Evolutionary conservation across 2,329 filamentous ascomycete genomes (phyloP).

Genomic region (Bipolaris bicolor): DNA sequence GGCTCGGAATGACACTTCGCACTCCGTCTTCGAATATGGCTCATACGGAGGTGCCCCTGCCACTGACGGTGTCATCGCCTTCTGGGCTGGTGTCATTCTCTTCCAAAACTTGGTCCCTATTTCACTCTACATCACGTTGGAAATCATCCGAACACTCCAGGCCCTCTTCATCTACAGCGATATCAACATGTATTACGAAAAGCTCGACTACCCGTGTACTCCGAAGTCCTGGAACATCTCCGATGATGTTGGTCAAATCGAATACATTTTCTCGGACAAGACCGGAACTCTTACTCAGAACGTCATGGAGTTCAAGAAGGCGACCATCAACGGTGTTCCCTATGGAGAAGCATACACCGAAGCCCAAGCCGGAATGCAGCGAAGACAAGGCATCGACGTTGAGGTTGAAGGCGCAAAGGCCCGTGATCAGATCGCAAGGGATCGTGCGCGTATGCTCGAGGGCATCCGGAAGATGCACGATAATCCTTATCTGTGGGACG

Average conservation of each 20-base stretch:
- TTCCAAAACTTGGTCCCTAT: slow-evolving; percentile 99
- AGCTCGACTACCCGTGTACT: slow-evolving; percentile 90
- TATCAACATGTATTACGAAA: slow-evolving; percentile 94
- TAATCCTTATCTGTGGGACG: slow-evolving; percentile 89
- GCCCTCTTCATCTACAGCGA: slow-evolving; percentile 98
- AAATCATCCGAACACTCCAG: slow-evolving; percentile 91
- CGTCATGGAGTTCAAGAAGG: slow-evolving; percentile 99
- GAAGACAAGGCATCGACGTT: slow-evolving; percentile 84
- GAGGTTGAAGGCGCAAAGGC: slow-evolving; percentile 78
- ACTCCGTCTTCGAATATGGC: slow-evolving; percentile 83
- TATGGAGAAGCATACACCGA: slow-evolving; percentile 99
- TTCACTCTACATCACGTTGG: slow-evolving; percentile 94
- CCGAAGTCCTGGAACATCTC: slow-evolving; percentile 99
- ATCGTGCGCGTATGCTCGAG: slow-evolving; percentile 74
- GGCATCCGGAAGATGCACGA: slow-evolving; percentile 78
- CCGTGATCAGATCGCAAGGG: slow-evolving; percentile 77
- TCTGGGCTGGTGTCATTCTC: slow-evolving; percentile 91
- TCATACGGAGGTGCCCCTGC: slow-evolving; percentile 75
- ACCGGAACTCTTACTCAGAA: slow-evolving; percentile 90
- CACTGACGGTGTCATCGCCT: slow-evolving; percentile 91
- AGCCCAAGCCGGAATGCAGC: slow-evolving; percentile 94
- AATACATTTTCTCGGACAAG: slow-evolving; percentile 98
- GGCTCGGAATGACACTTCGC: slow-evolving; percentile 74
- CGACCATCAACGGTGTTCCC: slow-evolving; percentile 90
- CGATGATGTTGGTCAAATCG: slow-evolving; percentile 95